phyloP scores from a whole-genome alignment of 2,329 filamentous ascomycete species.

The Orbilia brochopaga region DNA sequence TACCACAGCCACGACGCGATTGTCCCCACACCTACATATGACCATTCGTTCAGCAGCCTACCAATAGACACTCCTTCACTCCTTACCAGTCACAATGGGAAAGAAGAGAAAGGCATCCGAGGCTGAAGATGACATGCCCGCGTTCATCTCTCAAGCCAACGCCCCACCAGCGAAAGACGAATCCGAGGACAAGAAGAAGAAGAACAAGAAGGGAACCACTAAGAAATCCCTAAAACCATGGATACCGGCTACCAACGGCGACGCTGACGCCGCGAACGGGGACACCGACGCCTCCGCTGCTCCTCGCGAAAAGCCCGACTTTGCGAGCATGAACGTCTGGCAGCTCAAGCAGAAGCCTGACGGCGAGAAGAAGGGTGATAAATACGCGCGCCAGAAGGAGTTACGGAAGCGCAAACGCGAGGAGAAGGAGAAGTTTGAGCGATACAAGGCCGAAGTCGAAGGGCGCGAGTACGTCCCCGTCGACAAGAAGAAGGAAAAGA shows the following conservation, averaged over 20 bases:
- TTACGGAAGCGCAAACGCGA: slow-evolving; percentile 35
- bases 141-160: slow-evolving; percentile 34
- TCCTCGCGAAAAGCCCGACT: slow-evolving; percentile 11
- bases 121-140: slow-evolving; percentile 32
- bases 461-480: slow-evolving; percentile 21
- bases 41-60: neutral
- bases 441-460: slow-evolving; percentile 35
- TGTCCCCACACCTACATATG: too few relatives aligned
- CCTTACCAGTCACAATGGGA: slow-evolving; percentile 26
- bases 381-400: slow-evolving; percentile 35
- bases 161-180: slow-evolving; percentile 14
- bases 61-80: neutral
- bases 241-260: slow-evolving; percentile 21
- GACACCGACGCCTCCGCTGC: slow-evolving; percentile 18
- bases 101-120: slow-evolving; percentile 49
- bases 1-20: neutral
- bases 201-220: slow-evolving; percentile 29
- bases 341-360: slow-evolving; percentile 34
- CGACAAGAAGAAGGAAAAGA: slow-evolving; percentile 26
- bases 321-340: slow-evolving; percentile 17
- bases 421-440: slow-evolving; percentile 31
- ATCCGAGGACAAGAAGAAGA: slow-evolving; percentile 17
- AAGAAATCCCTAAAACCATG: slow-evolving; percentile 31
- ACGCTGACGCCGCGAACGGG: slow-evolving; percentile 12
- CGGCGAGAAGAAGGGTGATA: slow-evolving; percentile 34